Evolutionary conservation across 306 rosid species (phyloP).

Genomic region (Quercus aquifolioides): DNA sequence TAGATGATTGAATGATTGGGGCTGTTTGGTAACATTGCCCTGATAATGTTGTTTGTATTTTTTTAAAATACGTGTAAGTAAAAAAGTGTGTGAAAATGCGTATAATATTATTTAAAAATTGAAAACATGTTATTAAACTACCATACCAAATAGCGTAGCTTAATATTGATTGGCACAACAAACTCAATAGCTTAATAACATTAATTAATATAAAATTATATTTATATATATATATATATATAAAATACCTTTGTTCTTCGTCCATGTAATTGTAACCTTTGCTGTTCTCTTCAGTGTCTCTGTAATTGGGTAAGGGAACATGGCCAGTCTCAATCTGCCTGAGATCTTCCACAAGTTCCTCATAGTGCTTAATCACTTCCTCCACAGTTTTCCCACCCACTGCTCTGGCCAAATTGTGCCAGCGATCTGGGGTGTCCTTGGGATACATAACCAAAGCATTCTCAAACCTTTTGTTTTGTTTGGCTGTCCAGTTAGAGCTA

Average conservation of each 20-base stretch:
- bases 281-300: constrained; percentile 16
- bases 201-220: too few species aligned
- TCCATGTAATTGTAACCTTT: constrained; percentile 35
- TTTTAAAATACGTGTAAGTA: too few species aligned
- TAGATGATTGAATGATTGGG: too few species aligned
- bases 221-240: not conserved
- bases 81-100: too few species aligned
- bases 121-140: too few species aligned
- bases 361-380: constrained; percentile 67
- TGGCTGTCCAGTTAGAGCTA: constrained; percentile 52
- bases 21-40: too few species aligned
- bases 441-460: constrained; percentile 61
- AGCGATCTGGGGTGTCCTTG: constrained; percentile 60
- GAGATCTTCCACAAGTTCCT: constrained; percentile 64
- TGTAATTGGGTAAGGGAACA: constrained; percentile 67
- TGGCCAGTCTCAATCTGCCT: constrained; percentile 59
- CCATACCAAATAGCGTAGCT: too few species aligned
- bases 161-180: too few species aligned
- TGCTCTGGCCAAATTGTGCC: constrained; percentile 69
- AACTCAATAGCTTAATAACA: too few species aligned
- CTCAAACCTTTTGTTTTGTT: constrained; percentile 75
- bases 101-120: too few species aligned
- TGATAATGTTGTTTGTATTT: too few species aligned
- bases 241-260: constrained; percentile 48
- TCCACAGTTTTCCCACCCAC: constrained; percentile 78